phyloP scores from a whole-genome alignment of 257 asterid species.

The Rubia yunnanensis region DNA sequence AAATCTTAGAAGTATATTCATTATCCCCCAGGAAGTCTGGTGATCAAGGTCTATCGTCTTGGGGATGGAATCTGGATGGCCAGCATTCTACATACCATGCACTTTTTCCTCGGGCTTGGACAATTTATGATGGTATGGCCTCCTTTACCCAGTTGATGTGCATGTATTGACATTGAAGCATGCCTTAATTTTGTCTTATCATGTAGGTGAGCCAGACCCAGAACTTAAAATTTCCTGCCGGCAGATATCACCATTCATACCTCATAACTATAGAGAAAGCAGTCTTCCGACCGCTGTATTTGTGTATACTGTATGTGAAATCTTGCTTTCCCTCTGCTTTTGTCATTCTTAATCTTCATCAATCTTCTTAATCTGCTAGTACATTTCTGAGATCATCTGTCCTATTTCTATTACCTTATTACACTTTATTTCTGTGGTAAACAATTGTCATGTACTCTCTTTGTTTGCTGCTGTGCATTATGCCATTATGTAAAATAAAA shows the following conservation, averaged over 20 bases:
- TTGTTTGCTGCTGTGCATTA: neutral
- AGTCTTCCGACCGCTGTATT: conserved; percentile 95
- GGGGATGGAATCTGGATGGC: conserved; percentile 98
- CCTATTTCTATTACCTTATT: neutral
- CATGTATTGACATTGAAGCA: conserved; percentile 10
- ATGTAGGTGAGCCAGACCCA: conserved; percentile 97
- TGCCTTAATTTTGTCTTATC: conserved; percentile 10
- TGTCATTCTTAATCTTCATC: conserved; percentile 3
- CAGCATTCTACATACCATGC: conserved; percentile 99
- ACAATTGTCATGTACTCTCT: neutral
- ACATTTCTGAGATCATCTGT: neutral
- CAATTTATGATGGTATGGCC: conserved; percentile 76
- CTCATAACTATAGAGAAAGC: conserved; percentile 95
- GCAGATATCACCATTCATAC: conserved; percentile 96
- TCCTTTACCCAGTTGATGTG: conserved; percentile 8
- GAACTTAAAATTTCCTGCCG: conserved; percentile 92
- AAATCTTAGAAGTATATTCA: neutral
- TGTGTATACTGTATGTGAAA: conserved; percentile 77
- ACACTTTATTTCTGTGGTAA: neutral
- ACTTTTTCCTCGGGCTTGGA: conserved; percentile 96
- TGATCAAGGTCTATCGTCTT: conserved; percentile 90
- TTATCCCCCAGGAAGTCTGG: conserved; percentile 52
- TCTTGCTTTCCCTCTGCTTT: conserved; percentile 2
- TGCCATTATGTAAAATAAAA: neutral
- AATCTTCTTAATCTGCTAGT: neutral